Conservation (phyloP, 306 rosid genomes). For the Dalbergia cochinchinensis region DNA sequence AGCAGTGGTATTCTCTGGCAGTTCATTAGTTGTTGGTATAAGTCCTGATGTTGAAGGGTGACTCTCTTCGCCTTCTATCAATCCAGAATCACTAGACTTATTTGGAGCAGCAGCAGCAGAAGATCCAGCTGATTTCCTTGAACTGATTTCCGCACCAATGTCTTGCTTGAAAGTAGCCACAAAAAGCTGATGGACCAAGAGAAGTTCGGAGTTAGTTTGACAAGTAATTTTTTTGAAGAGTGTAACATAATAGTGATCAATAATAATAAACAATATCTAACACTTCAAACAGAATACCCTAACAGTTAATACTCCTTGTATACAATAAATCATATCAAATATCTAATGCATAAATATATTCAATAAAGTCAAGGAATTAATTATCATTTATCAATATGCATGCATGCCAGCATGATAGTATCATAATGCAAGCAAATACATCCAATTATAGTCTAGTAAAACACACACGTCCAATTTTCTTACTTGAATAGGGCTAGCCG, state of each 20-base stretch:
- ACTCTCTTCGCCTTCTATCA: background rate
- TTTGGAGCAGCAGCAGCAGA: background rate
- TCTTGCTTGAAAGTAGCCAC: slow-evolving; percentile 49
- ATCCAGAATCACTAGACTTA: background rate
- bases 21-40: too few species aligned
- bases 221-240: background rate
- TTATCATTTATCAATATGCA: too few species aligned
- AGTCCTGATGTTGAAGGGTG: too few species aligned
- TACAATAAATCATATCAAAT: too few species aligned
- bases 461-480: background rate
- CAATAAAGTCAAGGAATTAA: too few species aligned
- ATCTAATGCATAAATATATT: too few species aligned
- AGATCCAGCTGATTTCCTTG: background rate
- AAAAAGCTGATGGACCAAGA: slow-evolving; percentile 41
- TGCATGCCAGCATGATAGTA: too few species aligned
- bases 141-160: slow-evolving; percentile 13
- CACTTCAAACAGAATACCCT: background rate
- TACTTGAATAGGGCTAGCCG: slow-evolving; percentile 56
- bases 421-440: too few species aligned
- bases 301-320: background rate
- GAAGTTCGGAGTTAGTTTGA: slow-evolving; percentile 20
- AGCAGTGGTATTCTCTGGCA: background rate
- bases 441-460: too few species aligned
- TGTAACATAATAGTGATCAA: background rate
- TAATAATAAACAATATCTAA: background rate